Conservation (phyloP, 2,329 filamentous ascomycete species). For the Aspergillus vadensis region DNA sequence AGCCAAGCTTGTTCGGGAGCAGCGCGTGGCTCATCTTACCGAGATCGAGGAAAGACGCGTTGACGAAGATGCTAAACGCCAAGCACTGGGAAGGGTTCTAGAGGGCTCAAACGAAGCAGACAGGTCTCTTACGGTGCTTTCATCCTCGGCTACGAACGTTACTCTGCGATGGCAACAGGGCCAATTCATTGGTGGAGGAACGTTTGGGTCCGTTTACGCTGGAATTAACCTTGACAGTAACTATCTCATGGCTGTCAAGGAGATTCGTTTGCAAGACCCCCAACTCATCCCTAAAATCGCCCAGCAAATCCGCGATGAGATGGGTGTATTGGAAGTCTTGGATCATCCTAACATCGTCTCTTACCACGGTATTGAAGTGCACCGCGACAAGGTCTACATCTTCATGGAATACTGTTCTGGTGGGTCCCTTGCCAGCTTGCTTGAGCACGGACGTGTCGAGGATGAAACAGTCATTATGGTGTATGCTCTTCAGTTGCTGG, state of each 20-base stretch:
- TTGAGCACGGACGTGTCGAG: conserved; percentile 96
- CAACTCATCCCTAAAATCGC: conserved; percentile 94
- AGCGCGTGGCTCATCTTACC: conserved; percentile 71
- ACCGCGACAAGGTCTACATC: conserved; percentile 98
- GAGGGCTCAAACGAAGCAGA: conserved; percentile 96
- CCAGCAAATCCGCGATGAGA: conserved; percentile 92
- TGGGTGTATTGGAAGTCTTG: conserved; percentile 91
- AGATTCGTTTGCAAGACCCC: conserved; percentile 94
- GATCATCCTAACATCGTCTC: conserved; percentile 98
- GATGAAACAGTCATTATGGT: conserved; percentile 98
- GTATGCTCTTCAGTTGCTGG: conserved; percentile 88
- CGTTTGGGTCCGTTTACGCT: conserved; percentile 95
- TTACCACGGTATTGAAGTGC: conserved; percentile 97
- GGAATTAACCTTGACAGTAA: conserved; percentile 97
- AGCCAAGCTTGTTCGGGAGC: conserved; percentile 69
- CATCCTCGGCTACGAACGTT: conserved; percentile 90
- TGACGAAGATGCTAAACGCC: conserved; percentile 79
- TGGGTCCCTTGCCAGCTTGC: conserved; percentile 81
- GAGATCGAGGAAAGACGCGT: conserved; percentile 77
- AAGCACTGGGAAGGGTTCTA: conserved; percentile 83
- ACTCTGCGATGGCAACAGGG: conserved; percentile 98
- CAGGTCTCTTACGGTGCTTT: conserved; percentile 88
- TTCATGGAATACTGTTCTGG: conserved; percentile 99
- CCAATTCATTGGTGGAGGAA: conserved; percentile 95
- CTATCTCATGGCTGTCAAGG: conserved; percentile 97